Percentiles rank a stretch among this genome's conserved stretches.
phyloP scores from a whole-genome alignment of 257 asterid genomes.

The Nicotiana otophora region DNA sequence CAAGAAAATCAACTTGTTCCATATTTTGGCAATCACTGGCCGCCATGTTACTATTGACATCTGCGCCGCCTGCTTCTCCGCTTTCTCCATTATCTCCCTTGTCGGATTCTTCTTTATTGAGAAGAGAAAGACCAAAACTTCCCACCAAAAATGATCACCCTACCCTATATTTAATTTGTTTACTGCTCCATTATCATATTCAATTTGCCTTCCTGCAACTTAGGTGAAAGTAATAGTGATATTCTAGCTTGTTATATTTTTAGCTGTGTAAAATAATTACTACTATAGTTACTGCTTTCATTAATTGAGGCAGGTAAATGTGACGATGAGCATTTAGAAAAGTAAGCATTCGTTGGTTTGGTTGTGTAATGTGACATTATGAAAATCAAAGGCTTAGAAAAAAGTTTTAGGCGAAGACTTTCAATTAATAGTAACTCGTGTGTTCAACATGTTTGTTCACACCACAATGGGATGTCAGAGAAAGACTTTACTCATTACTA shows the following conservation, averaged over 20 bases:
- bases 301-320: background rate
- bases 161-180: background rate
- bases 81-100: conserved; percentile 51
- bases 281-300: background rate
- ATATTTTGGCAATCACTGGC: conserved; percentile 43
- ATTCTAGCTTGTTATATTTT: background rate
- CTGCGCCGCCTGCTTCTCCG: conserved; percentile 58
- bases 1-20: conserved; percentile 42
- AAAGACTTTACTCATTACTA: background rate
- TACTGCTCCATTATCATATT: background rate
- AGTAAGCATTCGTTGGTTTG: background rate
- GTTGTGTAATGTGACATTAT: background rate
- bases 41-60: conserved; percentile 52
- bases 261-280: background rate
- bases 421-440: background rate
- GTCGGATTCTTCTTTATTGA: conserved; percentile 63
- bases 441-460: background rate
- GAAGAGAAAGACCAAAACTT: conserved; percentile 40
- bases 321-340: background rate
- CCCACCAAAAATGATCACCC: conserved; percentile 14
- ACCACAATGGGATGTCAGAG: background rate
- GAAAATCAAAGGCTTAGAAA: background rate
- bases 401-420: background rate
- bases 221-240: background rate
- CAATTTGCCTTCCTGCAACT: background rate